phyloP scores from a whole-genome alignment of 306 rosid genomes.

The Cyclanthera cordifolia region DNA sequence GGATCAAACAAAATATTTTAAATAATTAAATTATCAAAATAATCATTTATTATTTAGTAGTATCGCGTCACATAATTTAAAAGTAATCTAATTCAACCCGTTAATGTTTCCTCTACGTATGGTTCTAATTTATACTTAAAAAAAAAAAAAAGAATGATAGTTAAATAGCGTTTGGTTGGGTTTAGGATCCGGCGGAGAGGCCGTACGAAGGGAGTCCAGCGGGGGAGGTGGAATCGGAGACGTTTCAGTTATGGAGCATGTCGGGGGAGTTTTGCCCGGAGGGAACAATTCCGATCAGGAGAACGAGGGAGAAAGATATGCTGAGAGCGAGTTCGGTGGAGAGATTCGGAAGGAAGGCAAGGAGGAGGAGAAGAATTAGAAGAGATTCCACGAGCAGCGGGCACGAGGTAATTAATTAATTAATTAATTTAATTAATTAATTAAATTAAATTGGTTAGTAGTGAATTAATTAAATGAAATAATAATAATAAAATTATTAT shows the following conservation, averaged over 20 bases:
- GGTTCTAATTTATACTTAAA: too few species aligned
- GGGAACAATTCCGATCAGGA: slow-evolving; percentile 75
- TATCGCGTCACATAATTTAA: too few species aligned
- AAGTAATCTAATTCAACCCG: too few species aligned
- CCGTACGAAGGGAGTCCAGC: slow-evolving; percentile 29
- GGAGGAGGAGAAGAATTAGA: slow-evolving; percentile 42
- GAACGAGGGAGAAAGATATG: slow-evolving; percentile 66
- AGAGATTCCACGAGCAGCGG: slow-evolving; percentile 76
- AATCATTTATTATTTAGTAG: too few species aligned
- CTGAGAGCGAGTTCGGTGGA: slow-evolving; percentile 53
- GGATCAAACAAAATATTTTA: too few species aligned
- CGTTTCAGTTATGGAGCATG: slow-evolving; percentile 58
- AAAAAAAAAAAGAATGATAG: too few species aligned
- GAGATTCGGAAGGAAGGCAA: slow-evolving; percentile 61
- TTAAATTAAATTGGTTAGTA: too few species aligned
- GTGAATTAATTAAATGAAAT: too few species aligned
- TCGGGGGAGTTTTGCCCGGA: slow-evolving; percentile 67
- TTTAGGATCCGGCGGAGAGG: slow-evolving; percentile 69
- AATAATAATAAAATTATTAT: too few species aligned
- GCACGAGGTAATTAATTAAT: slow-evolving; percentile 66
- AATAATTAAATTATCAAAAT: too few species aligned
- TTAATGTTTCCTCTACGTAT: too few species aligned
- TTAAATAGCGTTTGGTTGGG: neutral
- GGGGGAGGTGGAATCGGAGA: slow-evolving; percentile 24
- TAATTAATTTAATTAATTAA: too few species aligned